Evolutionary conservation across 768 basidiomycete genomes (phyloP), one percentile per base, ranked within the genome.

Genomic region (Leccinum fibrillosum): DNA sequence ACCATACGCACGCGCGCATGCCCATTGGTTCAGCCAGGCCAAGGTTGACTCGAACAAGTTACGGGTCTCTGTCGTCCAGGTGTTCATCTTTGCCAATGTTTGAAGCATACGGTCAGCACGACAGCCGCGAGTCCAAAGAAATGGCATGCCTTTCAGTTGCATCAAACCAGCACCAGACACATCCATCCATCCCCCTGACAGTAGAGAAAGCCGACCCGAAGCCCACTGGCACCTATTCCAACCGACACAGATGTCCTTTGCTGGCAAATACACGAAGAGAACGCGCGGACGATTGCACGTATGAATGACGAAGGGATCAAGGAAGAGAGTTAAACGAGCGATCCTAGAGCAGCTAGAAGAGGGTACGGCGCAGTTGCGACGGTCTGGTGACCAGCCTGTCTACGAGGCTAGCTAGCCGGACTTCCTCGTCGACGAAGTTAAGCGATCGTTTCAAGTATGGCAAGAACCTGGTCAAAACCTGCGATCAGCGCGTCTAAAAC

Each of bases 11-110:
- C 97, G 84, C n/a, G 97, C 96, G 73, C 97, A 99, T 2, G 97
- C 97, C 97, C 97, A 99, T 73, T 99, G 84, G 68, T 94, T 94
- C 76, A 99, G 77, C 97, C 97, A 99, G 52, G 84, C 89, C 69
- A 99, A 78, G 6, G 91, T 92, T 62, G 86, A 87, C 74, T 97
- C 92, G 69, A 98, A 98, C 2, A 82, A 84, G 75, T 99, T 86
- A 30, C 95, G 84, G 1, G 96, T 98, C 77, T 98, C 97, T n/a
- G 79, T 70, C 30, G 86, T 84, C 78, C 94, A 98, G 4, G 92
- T 88, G 73, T 97, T 85, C 94, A 98, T 95, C 66, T 78, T 82
- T 7, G 81, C 82, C 65, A 98, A 59, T 93, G 75, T 62, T 93
- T 97, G 62, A 2, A 48, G 45, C 5, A 21, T 45, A 23, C 23